A percentile compares a stretch with the other conserved stretches of the same genome.
phyloP scores from a whole-genome alignment of 495 filamentous ascomycete genomes.

The Tuber melanosporum region DNA sequence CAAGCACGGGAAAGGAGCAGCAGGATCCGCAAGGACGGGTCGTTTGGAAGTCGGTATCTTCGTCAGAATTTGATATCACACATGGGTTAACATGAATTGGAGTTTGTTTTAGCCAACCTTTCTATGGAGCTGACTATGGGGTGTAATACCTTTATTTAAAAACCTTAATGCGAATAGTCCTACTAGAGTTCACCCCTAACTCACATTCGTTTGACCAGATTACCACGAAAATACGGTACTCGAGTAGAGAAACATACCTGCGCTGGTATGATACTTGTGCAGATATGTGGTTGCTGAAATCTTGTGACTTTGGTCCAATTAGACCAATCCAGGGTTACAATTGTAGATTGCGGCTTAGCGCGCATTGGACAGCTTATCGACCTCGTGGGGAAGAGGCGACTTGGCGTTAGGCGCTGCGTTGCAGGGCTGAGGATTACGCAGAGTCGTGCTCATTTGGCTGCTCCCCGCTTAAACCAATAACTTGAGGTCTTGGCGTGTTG shows the following conservation, averaged over 20 bases:
- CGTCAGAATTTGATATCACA: neutral
- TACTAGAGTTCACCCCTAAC: neutral
- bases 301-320: neutral
- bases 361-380: neutral
- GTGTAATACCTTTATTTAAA: neutral
- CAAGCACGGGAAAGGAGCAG: neutral
- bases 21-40: neutral
- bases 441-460: neutral
- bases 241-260: neutral
- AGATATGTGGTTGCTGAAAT: neutral
- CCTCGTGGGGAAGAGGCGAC: neutral
- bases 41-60: neutral
- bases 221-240: neutral
- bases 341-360: neutral
- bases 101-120: neutral
- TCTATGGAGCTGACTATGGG: neutral
- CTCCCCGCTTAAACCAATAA: slow-evolving; percentile 23
- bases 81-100: neutral
- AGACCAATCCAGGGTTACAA: neutral
- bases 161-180: neutral
- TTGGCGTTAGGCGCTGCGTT: neutral
- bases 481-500: slow-evolving; percentile 22
- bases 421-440: slow-evolving; percentile 2
- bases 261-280: neutral
- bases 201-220: neutral